Base-by-base conservation (phyloP, 164 flowering plant genomes). In the Kalanchoe fedtschenkoi region DNA sequence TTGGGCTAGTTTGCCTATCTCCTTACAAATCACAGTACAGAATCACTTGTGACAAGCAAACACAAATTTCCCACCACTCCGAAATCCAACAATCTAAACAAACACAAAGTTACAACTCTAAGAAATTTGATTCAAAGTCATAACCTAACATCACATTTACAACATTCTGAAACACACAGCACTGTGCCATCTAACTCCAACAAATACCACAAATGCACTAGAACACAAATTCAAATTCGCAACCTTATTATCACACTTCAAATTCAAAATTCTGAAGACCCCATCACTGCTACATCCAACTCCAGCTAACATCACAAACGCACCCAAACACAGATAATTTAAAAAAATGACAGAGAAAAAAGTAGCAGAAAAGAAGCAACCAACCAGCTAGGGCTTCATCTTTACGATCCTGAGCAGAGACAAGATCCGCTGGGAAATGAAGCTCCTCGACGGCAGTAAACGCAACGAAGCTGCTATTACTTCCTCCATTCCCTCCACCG, bases 311-410 rank as follows among this genome's bases (percentile, higher is more conserved):
- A n/a, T n/a, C n/a, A n/a, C n/a, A n/a, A n/a, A n/a, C n/a, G n/a
- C n/a, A n/a, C n/a, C n/a, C n/a, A 21, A 5, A 17, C 14, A 24
- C 30, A 51, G 2, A 19, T 33, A 46, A 46, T 21, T 8, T 10
- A 38, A 4, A 30, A 34, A 39, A 51, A 43, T 9, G 33, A 26
- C 33, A 15, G 60, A 42, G 8, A 37, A 16, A 0, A 34, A 22
- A n/a, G 44, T 37, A 34, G 56, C 38, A 37, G 0, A 19, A 62
- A 37, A 19, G 47, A 19, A n/a, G 28, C 39, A 46, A 60, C 69
- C 11, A 61, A 88, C 96, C 81, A 0, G 44, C 72, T 54, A 84
- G 58, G 14, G 96, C 85, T 60, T 89, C 83, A 19, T 83, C 90
- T 65, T 82, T 86, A 72, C 87, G 76, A 38, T 86, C 92, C 51